Evolutionary conservation across 305 asterid species (phyloP).

Genomic region (Caryopteris hybrid): DNA sequence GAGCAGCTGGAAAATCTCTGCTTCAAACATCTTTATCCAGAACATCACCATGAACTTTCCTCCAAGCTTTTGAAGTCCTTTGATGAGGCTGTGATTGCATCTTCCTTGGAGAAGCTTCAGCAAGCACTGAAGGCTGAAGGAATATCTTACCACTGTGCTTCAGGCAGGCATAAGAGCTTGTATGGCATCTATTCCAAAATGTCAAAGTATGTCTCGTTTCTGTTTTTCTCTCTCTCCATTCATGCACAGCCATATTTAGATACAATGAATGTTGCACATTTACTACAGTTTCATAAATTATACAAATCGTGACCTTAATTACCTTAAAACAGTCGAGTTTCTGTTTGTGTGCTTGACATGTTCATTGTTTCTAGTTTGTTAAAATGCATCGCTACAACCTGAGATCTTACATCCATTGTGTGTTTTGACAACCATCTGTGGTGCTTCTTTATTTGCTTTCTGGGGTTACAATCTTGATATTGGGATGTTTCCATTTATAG

Average conservation of each 20-base stretch:
- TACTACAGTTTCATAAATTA: neutral
- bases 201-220: conserved; percentile 56
- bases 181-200: conserved; percentile 84
- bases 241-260: neutral
- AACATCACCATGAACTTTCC: conserved; percentile 61
- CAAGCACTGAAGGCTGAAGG: conserved; percentile 51
- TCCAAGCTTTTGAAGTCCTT: conserved; percentile 56
- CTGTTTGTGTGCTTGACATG: neutral
- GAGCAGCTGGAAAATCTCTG: conserved; percentile 90
- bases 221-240: neutral
- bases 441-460: neutral
- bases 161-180: conserved; percentile 90
- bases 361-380: neutral
- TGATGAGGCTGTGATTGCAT: conserved; percentile 63
- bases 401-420: neutral
- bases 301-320: neutral
- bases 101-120: conserved; percentile 69
- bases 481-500: conserved; percentile 29
- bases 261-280: neutral
- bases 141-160: conserved; percentile 52
- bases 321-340: neutral
- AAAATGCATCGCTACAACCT: neutral
- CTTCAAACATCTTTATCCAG: conserved; percentile 73
- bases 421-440: neutral
- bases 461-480: conserved; percentile 1